These are phyloP conservation scores for Polyrhizophydium stewartii DNA, from an alignment of 371 early-diverging fungal genomes.

Conservation along the genomic window DNA sequence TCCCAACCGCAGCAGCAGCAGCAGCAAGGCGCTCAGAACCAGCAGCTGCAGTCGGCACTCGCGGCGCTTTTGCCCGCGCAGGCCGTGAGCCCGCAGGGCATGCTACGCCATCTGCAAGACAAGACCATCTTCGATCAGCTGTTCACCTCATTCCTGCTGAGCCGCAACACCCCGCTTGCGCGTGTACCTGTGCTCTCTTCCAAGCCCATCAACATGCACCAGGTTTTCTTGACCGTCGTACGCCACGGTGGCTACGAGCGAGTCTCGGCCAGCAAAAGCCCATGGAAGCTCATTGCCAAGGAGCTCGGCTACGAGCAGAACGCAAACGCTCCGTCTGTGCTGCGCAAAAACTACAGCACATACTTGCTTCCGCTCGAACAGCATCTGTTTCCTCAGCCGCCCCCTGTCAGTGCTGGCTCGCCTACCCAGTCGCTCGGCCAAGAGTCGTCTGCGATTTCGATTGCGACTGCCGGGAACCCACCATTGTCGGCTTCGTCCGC, in stretches of 20 bases:
- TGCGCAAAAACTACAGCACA: conserved; percentile 12
- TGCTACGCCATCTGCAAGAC: background rate
- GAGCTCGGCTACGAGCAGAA: conserved; percentile 4
- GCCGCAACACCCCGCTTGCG: conserved; percentile 1
- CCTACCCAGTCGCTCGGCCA: too few species aligned
- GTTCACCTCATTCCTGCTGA: conserved; percentile 2
- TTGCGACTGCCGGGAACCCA: too few species aligned
- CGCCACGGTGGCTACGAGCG: conserved; percentile 6
- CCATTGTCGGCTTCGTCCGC: too few species aligned
- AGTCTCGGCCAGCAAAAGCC: background rate
- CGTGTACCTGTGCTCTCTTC: conserved; percentile 3
- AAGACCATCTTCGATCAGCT: background rate
- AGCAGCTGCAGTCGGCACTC: background rate
- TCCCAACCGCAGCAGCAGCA: conserved; percentile 2
- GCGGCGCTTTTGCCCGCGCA: background rate
- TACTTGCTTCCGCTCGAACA: conserved; percentile 4
- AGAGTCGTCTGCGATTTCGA: too few species aligned
- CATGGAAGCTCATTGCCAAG: conserved; percentile 9
- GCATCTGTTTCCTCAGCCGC: conserved; percentile 2
- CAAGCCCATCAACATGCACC: conserved; percentile 13
- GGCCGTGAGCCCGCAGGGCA: background rate
- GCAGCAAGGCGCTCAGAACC: background rate
- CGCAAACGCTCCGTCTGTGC: background rate
- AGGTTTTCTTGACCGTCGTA: conserved; percentile 6
- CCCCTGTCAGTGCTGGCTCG: background rate